Evolutionary conservation across 495 filamentous ascomycete species (phyloP).

Genomic region (Podospora comata): DNA sequence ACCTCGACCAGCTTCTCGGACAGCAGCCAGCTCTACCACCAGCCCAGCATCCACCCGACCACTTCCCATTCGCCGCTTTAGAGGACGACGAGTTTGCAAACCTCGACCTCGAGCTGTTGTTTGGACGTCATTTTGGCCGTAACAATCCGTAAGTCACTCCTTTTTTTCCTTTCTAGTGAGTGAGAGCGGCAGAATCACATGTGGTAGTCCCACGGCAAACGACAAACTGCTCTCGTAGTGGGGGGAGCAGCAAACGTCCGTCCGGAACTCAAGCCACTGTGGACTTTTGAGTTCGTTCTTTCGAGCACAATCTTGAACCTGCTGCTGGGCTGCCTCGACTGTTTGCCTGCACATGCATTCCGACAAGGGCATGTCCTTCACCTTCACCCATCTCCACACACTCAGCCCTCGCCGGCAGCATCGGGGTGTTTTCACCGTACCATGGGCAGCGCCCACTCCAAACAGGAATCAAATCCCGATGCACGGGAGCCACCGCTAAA

Average conservation of each 20-base stretch:
- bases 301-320: not conserved
- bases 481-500: not conserved
- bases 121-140: not conserved
- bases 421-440: not conserved
- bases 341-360: not conserved
- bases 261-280: not conserved
- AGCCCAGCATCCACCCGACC: not conserved
- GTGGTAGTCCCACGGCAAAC: not conserved
- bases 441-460: not conserved
- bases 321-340: not conserved
- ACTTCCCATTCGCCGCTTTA: not conserved
- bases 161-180: not conserved
- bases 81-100: too few relatives aligned
- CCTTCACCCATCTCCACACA: not conserved
- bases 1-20: not conserved
- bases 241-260: too few relatives aligned
- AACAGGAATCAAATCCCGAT: not conserved
- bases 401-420: too few relatives aligned
- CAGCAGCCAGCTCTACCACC: not conserved
- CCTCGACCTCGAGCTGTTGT: not conserved
- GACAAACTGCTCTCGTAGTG: not conserved
- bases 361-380: not conserved
- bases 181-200: not conserved
- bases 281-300: not conserved
- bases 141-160: not conserved